phyloP scores from a whole-genome alignment of 73 alveolate genomes.

The Paramecium primaurelia region DNA sequence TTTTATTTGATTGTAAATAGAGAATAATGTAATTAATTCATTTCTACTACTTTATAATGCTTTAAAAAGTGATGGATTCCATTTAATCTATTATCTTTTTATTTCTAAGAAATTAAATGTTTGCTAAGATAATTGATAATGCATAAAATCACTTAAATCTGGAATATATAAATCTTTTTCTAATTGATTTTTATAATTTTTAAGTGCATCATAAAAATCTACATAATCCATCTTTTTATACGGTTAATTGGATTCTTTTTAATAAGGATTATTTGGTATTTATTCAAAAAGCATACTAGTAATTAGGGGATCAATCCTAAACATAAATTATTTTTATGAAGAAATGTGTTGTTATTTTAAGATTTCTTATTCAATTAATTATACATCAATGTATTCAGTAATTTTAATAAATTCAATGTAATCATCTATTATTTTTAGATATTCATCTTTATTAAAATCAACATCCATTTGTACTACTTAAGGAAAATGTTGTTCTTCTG shows the following conservation, averaged over 20 bases:
- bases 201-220: background rate
- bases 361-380: background rate
- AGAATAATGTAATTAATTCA: background rate
- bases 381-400: background rate
- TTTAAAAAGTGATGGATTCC: background rate
- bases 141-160: background rate
- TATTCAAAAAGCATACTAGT: background rate
- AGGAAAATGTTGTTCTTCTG: background rate
- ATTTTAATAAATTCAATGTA: background rate
- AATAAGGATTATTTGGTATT: background rate
- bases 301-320: background rate
- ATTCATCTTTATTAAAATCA: background rate
- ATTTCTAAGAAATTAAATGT: background rate
- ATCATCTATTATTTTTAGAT: background rate
- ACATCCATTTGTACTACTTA: background rate
- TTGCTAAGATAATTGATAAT: background rate
- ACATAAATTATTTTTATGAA: background rate
- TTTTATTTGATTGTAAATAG: background rate
- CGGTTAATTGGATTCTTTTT: background rate
- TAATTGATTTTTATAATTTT: background rate
- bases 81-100: background rate
- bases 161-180: background rate
- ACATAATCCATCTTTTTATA: background rate
- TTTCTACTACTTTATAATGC: background rate
- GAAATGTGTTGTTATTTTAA: background rate